Base-by-base conservation (phyloP, 345 rosid genomes). In the Lepidium didymum region DNA sequence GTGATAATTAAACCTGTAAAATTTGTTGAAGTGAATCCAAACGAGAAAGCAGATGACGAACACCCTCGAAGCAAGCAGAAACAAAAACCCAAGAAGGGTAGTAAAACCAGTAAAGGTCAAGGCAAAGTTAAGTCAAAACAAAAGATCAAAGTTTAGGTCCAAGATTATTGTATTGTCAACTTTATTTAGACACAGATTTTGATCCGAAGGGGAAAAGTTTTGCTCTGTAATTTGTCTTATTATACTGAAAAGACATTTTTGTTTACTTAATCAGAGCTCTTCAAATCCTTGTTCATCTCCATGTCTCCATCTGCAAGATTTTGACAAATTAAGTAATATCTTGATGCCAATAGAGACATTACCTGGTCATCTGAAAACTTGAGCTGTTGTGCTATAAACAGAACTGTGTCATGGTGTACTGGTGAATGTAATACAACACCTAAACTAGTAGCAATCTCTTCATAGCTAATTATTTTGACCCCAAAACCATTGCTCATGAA, bases 211-310 rank as follows among this genome's bases (percentile, higher is more conserved):
- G 36, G 40, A 53, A 23, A 33, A 3, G 7, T 49, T 65, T 40
- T 65, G 54, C 38, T 57, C 46, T 36, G 56, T 62, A 34, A 56
- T 34, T 31, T 38, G 45, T 56, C 6, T 29, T 55, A 11, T 64
- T 31, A 1, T 64, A 61, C 52, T 21, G n/a, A 70, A 41, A 2
- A 34, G 1, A 59, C 35, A 38, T 23, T 61, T 6, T 18, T 45
- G 47, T 67, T 36, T 44, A 8, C 19, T 25, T 59, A 27, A 75
- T 62, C 37, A 77, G 1, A 66, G 58, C 55, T 93, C 96, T 67
- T 88, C 98, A 60, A 93, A 93, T 37, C 97, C 98, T 58, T 90
- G 92, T 81, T 93, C 96, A 62, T 88, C 94, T 88, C 96, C 99
- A 94, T 56, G 69, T 75, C 41, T 87, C 91, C 96, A 86, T 83